These are phyloP conservation scores for Dujonia santamariae DNA, from an alignment of 1,139 yeast genomes.

Conservation along the genomic window DNA sequence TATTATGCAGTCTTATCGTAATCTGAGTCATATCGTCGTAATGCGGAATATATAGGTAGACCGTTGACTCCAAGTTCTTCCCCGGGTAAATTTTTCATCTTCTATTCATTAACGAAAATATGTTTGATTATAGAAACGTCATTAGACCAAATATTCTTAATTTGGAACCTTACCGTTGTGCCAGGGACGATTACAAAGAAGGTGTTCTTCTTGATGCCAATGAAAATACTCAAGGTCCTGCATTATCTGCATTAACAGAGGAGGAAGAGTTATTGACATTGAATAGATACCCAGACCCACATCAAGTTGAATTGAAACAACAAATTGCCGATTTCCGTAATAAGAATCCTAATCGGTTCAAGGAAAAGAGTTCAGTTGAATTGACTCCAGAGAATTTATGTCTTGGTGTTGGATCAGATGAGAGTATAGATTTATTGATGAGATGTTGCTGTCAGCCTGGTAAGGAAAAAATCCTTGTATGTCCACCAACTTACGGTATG, in stretches of 20 bases:
- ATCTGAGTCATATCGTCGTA: background rate
- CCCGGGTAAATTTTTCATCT: background rate
- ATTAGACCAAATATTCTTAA: constrained; percentile 81
- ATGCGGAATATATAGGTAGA: background rate
- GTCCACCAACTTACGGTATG: constrained; percentile 99
- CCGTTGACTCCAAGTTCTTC: too few species aligned
- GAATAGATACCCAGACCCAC: constrained; percentile 96
- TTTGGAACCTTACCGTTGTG: constrained; percentile 91
- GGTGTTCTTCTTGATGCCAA: constrained; percentile 93
- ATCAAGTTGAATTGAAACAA: constrained; percentile 75
- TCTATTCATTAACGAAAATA: constrained; percentile 11
- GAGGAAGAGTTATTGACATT: constrained; percentile 45
- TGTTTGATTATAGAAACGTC: constrained; percentile 55
- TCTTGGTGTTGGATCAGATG: constrained; percentile 97
- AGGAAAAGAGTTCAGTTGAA: constrained; percentile 16
- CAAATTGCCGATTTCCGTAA: constrained; percentile 74
- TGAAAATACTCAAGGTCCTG: constrained; percentile 93
- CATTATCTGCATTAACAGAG: constrained; percentile 35
- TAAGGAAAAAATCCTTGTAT: constrained; percentile 71
- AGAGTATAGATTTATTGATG: constrained; percentile 84
- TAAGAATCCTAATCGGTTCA: constrained; percentile 29
- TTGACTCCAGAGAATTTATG: constrained; percentile 71
- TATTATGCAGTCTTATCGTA: constrained; percentile 1
- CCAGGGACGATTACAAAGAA: constrained; percentile 85
- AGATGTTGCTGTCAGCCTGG: constrained; percentile 85